These are phyloP conservation scores for Fonsecaea nubica DNA, from an alignment of 2,329 filamentous ascomycete genomes.

Conservation along the genomic window DNA sequence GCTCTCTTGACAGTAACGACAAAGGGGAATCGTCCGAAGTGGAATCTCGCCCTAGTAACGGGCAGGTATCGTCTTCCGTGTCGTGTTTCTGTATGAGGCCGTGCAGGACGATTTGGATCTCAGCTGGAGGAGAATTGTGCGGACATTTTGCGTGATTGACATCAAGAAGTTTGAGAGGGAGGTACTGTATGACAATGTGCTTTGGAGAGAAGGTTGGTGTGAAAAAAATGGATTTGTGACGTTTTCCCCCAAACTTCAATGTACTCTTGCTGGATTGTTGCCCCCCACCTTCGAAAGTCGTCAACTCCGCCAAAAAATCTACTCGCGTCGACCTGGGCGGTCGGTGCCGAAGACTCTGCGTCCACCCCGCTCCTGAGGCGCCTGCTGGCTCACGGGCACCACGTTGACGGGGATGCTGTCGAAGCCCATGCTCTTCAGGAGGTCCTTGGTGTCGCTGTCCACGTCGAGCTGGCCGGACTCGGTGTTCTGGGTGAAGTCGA, in stretches of 20 bases:
- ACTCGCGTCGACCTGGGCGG: conserved; percentile 34
- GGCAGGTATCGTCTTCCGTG: background rate
- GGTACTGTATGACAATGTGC: no score
- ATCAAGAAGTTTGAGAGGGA: background rate
- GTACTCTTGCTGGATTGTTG: background rate
- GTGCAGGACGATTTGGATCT: background rate
- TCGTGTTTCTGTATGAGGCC: background rate
- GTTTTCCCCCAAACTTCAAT: background rate
- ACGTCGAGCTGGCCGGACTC: conserved; percentile 94
- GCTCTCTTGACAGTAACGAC: background rate
- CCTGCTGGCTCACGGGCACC: conserved; percentile 82
- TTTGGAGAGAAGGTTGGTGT: no score
- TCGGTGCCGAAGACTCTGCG: conserved; percentile 40
- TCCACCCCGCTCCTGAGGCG: conserved; percentile 76
- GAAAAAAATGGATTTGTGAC: no score
- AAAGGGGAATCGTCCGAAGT: background rate
- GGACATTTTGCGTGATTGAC: background rate
- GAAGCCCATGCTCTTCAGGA: conserved; percentile 99
- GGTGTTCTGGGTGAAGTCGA: conserved; percentile 95
- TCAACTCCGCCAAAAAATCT: background rate
- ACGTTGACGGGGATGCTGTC: conserved; percentile 98
- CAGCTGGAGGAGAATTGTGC: background rate
- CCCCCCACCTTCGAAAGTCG: background rate
- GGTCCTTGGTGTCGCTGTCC: conserved; percentile 97
- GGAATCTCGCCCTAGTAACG: background rate